phyloP scores from a whole-genome alignment of 208 protist species.

The Trypanosoma brucei region DNA sequence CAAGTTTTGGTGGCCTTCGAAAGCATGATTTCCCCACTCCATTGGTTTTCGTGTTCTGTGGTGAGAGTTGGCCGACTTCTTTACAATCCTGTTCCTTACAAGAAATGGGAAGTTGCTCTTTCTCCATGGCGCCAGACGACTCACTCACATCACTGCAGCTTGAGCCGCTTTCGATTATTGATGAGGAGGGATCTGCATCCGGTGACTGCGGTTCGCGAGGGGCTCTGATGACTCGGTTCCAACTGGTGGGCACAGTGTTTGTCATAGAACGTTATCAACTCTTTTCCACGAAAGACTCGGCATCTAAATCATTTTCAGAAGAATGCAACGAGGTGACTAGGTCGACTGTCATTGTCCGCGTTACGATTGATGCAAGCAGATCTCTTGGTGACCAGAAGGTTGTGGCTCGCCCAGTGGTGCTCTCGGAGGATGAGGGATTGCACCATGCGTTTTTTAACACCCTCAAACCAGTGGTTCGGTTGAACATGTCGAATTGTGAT shows the following conservation, averaged over 20 bases:
- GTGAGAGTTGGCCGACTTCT: constrained; percentile 31
- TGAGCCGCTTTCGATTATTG: not conserved
- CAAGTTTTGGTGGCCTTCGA: constrained; percentile 12
- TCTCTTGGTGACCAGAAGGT: constrained; percentile 5
- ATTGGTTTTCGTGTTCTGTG: constrained; percentile 24
- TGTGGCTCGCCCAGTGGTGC: not conserved
- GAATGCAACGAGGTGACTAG: constrained; percentile 5
- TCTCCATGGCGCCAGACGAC: constrained; percentile 5
- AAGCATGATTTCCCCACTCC: constrained; percentile 11
- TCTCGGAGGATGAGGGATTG: constrained; percentile 22
- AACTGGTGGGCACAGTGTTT: constrained; percentile 41
- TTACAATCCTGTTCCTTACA: constrained; percentile 37
- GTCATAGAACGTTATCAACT: constrained; percentile 37
- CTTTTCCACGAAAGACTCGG: not conserved
- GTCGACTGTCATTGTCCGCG: constrained; percentile 20
- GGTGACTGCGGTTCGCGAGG: not conserved
- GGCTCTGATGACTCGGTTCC: constrained; percentile 30
- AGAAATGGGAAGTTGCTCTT: constrained; percentile 28
- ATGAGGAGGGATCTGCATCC: not conserved
- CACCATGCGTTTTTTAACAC: constrained; percentile 43
- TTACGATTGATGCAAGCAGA: constrained; percentile 19
- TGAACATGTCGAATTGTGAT: constrained; percentile 26
- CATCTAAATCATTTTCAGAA: constrained; percentile 13
- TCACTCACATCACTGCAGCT: not conserved
- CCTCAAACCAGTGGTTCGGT: constrained; percentile 28